Evolutionary conservation across 495 filamentous ascomycete genomes (phyloP).

Genomic region (Coniosporium apollinis): DNA sequence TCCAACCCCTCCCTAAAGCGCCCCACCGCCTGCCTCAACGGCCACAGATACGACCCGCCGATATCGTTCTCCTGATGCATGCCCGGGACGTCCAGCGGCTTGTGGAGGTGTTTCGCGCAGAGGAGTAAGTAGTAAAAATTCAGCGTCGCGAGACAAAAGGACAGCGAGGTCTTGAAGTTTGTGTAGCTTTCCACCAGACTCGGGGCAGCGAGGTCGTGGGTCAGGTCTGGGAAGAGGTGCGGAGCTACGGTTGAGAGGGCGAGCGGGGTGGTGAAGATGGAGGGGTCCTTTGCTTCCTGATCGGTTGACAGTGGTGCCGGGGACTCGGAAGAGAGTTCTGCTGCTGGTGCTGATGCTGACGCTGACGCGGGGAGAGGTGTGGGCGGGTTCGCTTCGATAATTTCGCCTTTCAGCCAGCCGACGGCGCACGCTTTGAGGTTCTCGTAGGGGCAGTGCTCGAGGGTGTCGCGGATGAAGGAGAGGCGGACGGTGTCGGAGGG

Average conservation of each 20-base stretch:
- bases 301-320: slow-evolving; percentile 20
- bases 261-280: slow-evolving; percentile 40
- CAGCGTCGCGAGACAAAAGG: slow-evolving; percentile 32
- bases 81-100: slow-evolving; percentile 24
- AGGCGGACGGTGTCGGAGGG: slow-evolving; percentile 53
- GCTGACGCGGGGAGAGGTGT: slow-evolving; percentile 1
- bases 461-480: slow-evolving; percentile 59
- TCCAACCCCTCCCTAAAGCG: slow-evolving; percentile 24
- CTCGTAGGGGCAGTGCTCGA: slow-evolving; percentile 65
- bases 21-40: slow-evolving; percentile 28
- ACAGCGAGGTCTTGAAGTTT: slow-evolving; percentile 26
- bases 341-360: neutral
- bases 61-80: slow-evolving; percentile 28
- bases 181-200: slow-evolving; percentile 21
- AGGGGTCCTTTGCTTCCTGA: slow-evolving; percentile 15
- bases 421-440: slow-evolving; percentile 68
- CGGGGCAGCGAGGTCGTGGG: slow-evolving; percentile 12
- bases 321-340: neutral
- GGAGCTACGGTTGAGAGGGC: slow-evolving; percentile 30
- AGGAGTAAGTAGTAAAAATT: slow-evolving; percentile 37
- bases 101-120: slow-evolving; percentile 32
- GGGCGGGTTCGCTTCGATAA: slow-evolving; percentile 37
- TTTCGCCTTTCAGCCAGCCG: slow-evolving; percentile 75
- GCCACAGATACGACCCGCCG: slow-evolving; percentile 29
- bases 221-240: slow-evolving; percentile 31